These are phyloP conservation scores for Lachnum nothofagi DNA, from an alignment of 2,329 filamentous ascomycete genomes.

Conservation along the genomic window DNA sequence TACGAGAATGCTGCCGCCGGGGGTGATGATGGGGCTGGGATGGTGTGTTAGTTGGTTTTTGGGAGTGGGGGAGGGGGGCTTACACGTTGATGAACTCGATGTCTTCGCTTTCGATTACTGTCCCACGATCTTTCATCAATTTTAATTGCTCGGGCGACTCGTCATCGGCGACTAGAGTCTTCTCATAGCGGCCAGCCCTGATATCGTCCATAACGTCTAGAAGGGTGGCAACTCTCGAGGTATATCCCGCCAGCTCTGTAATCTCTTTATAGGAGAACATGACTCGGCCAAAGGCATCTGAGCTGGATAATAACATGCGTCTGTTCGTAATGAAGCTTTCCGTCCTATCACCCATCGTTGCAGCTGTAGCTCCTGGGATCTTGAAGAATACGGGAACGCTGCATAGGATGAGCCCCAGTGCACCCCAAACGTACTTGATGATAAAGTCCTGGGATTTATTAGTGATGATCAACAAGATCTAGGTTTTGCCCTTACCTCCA, in stretches of 20 bases:
- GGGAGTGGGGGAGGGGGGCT: constrained; percentile 29
- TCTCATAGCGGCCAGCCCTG: constrained; percentile 83
- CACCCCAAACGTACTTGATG: constrained; percentile 99
- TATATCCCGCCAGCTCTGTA: constrained; percentile 92
- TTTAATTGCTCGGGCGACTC: constrained; percentile 76
- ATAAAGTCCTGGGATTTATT: constrained; percentile 66
- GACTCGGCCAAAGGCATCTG: constrained; percentile 88
- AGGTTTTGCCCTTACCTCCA: constrained; percentile 72
- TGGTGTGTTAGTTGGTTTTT: neutral
- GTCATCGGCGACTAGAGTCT: constrained; percentile 89
- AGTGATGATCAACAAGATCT: neutral
- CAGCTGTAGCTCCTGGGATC: constrained; percentile 59
- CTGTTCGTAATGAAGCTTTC: constrained; percentile 89
- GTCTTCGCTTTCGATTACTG: constrained; percentile 72
- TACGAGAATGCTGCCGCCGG: constrained; percentile 90
- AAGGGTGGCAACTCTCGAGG: constrained; percentile 81
- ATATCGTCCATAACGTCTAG: constrained; percentile 94
- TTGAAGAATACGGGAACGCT: constrained; percentile 95
- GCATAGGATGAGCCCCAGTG: constrained; percentile 83
- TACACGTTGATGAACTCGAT: constrained; percentile 81
- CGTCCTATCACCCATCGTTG: constrained; percentile 63
- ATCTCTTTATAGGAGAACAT: constrained; percentile 99
- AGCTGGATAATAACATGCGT: constrained; percentile 84
- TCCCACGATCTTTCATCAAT: constrained; percentile 76
- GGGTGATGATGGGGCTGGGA: constrained; percentile 78